These are phyloP conservation scores for Claviceps humidiphila DNA, from an alignment of 2,329 filamentous ascomycete genomes.

Conservation along the genomic window DNA sequence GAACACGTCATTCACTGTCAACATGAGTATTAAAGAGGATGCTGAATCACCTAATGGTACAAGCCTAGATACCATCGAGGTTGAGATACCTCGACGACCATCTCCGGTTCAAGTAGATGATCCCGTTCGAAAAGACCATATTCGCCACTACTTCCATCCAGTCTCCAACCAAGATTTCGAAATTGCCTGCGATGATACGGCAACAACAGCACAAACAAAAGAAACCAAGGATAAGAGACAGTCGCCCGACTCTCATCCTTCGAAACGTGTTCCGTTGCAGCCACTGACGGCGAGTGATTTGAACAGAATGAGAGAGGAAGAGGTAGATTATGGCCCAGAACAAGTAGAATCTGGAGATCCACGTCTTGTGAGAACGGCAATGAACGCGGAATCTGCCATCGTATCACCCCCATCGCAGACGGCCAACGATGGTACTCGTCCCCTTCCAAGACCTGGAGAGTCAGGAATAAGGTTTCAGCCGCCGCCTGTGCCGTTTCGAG, in stretches of 20 bases:
- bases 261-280: constrained; percentile 8
- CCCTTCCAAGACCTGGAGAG: not conserved
- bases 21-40: constrained; percentile 20
- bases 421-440: not conserved
- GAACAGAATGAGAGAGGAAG: constrained; percentile 10
- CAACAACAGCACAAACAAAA: constrained; percentile 9
- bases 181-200: constrained; percentile 23
- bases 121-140: constrained; percentile 10
- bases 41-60: constrained; percentile 17
- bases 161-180: constrained; percentile 14
- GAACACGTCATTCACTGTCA: constrained; percentile 17
- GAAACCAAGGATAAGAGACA: not conserved
- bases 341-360: not conserved
- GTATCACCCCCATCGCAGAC: not conserved
- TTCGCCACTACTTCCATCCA: constrained; percentile 19
- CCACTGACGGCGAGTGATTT: constrained; percentile 8
- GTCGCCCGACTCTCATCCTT: not conserved
- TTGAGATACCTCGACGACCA: constrained; percentile 13
- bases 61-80: constrained; percentile 10
- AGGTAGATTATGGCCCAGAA: constrained; percentile 4
- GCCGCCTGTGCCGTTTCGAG: not conserved
- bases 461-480: not conserved
- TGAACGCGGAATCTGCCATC: not conserved
- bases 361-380: not conserved
- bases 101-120: not conserved